Evolutionary conservation across 495 filamentous ascomycete genomes (phyloP), one percentile per base, ranked within the genome.

Genomic region (Neurospora tetraspora): DNA sequence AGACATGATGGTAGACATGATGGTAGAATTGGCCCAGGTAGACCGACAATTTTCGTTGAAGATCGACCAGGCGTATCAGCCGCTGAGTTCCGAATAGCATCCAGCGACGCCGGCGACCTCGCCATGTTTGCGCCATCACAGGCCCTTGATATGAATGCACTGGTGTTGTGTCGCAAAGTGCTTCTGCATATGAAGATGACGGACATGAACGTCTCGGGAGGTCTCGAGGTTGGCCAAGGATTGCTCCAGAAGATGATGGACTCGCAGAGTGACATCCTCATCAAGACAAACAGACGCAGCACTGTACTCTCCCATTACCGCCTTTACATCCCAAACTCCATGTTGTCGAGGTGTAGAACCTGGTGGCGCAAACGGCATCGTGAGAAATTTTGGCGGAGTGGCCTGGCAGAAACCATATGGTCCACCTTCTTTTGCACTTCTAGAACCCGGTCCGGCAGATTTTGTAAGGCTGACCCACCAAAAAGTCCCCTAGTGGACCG

Each of bases 311-410:
- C 14, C 11, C 12, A 16, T 6, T 0, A 0, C 27, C 53, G 2
- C 14, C 2, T 18, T 59, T 8, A 1, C 14, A 18, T 7, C 12
- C 14, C 45, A 34, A 18, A 16, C 0, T 18, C 53, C 53, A 61
- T 61, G 6, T 61, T 34, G 53, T 61, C 27, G 7, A 61, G 14
- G 27, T 0, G 27, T 7, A 61, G 12, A 34, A 14, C 12, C 53
- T 34, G 27, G 27, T 27, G 53, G 6, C 6, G 53, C 53, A 34
- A 61, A 34, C 27, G 14, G 27, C 12, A 61, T 27, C 61, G 23
- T 1, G 69, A 75, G 74, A 80, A 76, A 75, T 76, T 78, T 77
- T 79, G 76, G 78, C 78, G 78, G 82, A 79, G 40, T 78, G 36
- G 36, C 79, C 71, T 0, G 86, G 84, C 72, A 87, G 76, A 45